These are phyloP conservation scores for Russula sp. DNA, from an alignment of 768 basidiomycete genomes.

Conservation along the genomic window DNA sequence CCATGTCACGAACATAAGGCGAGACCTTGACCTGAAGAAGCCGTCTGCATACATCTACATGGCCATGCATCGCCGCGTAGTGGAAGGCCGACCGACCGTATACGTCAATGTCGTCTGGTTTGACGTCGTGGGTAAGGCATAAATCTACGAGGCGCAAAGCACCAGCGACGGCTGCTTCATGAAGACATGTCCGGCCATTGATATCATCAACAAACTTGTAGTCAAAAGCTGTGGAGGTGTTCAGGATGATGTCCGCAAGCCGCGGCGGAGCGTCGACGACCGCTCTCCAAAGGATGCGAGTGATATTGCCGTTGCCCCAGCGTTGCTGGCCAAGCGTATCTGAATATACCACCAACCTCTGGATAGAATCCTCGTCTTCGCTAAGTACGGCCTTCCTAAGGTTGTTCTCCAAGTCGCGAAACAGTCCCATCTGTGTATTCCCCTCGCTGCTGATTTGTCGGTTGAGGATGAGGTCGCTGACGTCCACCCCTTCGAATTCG, in stretches of 20 bases:
- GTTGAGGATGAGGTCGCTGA: slow-evolving; percentile 61
- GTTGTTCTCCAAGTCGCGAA: slow-evolving; percentile 85
- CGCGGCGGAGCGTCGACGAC: slow-evolving; percentile 71
- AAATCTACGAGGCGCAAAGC: slow-evolving; percentile 67
- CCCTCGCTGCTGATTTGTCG: slow-evolving; percentile 66
- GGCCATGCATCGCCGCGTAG: slow-evolving; percentile 93
- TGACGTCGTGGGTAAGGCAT: slow-evolving; percentile 68
- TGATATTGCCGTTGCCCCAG: slow-evolving; percentile 61
- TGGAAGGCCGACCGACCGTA: slow-evolving; percentile 94
- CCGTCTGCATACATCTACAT: slow-evolving; percentile 64
- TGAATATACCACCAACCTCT: slow-evolving; percentile 66
- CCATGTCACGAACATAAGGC: slow-evolving; percentile 74
- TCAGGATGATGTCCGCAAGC: slow-evolving; percentile 69
- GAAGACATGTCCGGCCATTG: slow-evolving; percentile 89
- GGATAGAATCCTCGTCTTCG: slow-evolving; percentile 52
- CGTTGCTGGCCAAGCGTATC: slow-evolving; percentile 56
- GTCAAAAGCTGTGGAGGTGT: slow-evolving; percentile 69
- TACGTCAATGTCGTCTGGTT: slow-evolving; percentile 70
- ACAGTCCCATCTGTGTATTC: slow-evolving; percentile 58
- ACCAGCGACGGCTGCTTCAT: slow-evolving; percentile 89
- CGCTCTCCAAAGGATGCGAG: slow-evolving; percentile 93
- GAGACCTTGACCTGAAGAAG: slow-evolving; percentile 66
- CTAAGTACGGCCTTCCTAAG: slow-evolving; percentile 70
- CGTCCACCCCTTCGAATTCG: slow-evolving; percentile 73
- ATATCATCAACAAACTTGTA: slow-evolving; percentile 94